These are phyloP conservation scores for Entelexis sorbosivorans DNA, from an alignment of 1,139 yeast genomes.

Conservation along the genomic window DNA sequence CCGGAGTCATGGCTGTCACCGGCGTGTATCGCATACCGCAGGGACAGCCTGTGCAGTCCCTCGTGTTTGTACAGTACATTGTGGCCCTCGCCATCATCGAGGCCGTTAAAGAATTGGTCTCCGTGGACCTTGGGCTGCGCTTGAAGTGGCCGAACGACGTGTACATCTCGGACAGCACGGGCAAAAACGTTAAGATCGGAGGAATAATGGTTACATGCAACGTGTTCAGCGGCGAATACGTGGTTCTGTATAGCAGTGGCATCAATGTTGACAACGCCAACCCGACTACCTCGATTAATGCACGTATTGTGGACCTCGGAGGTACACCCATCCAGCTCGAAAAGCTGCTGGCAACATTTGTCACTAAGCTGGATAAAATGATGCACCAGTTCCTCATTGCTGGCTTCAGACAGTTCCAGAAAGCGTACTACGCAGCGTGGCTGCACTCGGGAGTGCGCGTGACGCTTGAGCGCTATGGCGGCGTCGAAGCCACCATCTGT, in stretches of 20 bases:
- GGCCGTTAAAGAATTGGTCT: slow-evolving; percentile 55
- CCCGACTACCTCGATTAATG: slow-evolving; percentile 80
- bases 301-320: slow-evolving; percentile 50
- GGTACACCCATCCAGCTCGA: slow-evolving; percentile 46
- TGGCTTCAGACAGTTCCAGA: slow-evolving; percentile 62
- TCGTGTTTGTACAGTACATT: slow-evolving; percentile 78
- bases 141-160: slow-evolving; percentile 98
- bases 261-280: slow-evolving; percentile 75
- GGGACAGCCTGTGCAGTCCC: slow-evolving; percentile 24
- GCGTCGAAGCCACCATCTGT: slow-evolving; percentile 49
- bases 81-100: slow-evolving; percentile 75
- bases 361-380: slow-evolving; percentile 54
- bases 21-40: slow-evolving; percentile 53
- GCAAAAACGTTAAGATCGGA: slow-evolving; percentile 59
- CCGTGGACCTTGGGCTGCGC: slow-evolving; percentile 59
- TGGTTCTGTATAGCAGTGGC: slow-evolving; percentile 71
- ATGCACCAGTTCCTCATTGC: slow-evolving; percentile 45
- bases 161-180: slow-evolving; percentile 41
- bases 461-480: slow-evolving; percentile 37
- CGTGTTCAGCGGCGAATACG: slow-evolving; percentile 44
- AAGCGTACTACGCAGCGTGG: slow-evolving; percentile 75
- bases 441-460: slow-evolving; percentile 65
- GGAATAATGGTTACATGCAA: slow-evolving; percentile 82
- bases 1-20: slow-evolving; percentile 81
- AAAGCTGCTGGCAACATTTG: slow-evolving; percentile 53